These are phyloP conservation scores for Pseudognaphalium luteoalbum DNA, from an alignment of 129 eudicot species.

Conservation along the genomic window DNA sequence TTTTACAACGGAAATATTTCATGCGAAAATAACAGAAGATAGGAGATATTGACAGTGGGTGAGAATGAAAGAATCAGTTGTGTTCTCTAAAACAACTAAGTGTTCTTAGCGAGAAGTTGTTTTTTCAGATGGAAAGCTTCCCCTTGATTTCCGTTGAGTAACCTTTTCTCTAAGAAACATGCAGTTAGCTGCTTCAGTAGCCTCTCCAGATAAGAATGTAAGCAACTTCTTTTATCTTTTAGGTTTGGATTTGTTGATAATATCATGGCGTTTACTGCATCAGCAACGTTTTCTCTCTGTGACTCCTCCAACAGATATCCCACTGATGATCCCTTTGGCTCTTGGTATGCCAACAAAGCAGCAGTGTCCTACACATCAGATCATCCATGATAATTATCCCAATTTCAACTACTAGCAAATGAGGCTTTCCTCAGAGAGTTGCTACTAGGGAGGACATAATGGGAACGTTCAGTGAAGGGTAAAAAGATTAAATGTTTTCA, in stretches of 20 bases:
- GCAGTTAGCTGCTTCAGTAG: slow-evolving; percentile 72
- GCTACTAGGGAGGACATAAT: neutral
- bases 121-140: slow-evolving; percentile 73
- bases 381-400: neutral
- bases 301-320: slow-evolving; percentile 74
- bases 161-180: slow-evolving; percentile 69
- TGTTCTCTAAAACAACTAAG: slow-evolving; percentile 23
- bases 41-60: slow-evolving; percentile 25
- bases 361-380: slow-evolving; percentile 63
- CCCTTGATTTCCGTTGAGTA: slow-evolving; percentile 77
- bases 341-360: slow-evolving; percentile 73
- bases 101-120: slow-evolving; percentile 51
- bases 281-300: slow-evolving; percentile 87
- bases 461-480: neutral
- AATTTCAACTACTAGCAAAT: neutral
- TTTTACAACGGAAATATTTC: slow-evolving; percentile 14
- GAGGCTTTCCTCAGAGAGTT: neutral
- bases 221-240: slow-evolving; percentile 45
- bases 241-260: slow-evolving; percentile 62
- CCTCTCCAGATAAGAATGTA: slow-evolving; percentile 75
- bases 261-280: slow-evolving; percentile 76
- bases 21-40: neutral
- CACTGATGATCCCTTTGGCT: slow-evolving; percentile 65
- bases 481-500: neutral
- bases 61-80: slow-evolving; percentile 14